These are phyloP conservation scores for Excoecaria cochinchinensis DNA, from an alignment of 345 rosid species.

Conservation along the genomic window DNA sequence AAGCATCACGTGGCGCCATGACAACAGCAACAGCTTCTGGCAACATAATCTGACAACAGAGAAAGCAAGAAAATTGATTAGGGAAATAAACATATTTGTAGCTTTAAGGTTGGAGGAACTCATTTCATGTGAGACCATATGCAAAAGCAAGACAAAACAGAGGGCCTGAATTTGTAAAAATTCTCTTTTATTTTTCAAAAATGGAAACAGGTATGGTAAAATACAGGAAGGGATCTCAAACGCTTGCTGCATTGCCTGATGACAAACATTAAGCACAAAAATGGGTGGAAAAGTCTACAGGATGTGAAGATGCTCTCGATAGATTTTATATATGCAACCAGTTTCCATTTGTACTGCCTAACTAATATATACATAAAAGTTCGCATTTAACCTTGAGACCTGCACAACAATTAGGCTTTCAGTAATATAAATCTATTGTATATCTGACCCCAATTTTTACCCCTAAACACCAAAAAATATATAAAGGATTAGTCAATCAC, in stretches of 20 bases:
- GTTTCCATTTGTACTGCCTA: not conserved
- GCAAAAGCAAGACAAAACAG: not conserved
- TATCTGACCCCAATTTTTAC: not conserved
- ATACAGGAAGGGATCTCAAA: not conserved
- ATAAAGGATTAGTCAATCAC: conserved; percentile 32
- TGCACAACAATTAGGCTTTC: not conserved
- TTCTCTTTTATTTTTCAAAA: not conserved
- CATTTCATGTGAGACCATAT: not conserved
- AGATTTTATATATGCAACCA: not conserved
- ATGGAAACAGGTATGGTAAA: not conserved
- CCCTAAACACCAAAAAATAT: not conserved
- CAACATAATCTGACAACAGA: conserved; percentile 71
- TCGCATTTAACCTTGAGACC: not conserved
- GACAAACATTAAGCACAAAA: not conserved
- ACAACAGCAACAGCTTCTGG: conserved; percentile 99
- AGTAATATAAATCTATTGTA: not conserved
- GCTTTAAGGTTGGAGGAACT: not conserved
- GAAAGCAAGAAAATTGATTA: conserved; percentile 3
- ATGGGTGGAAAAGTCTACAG: not conserved
- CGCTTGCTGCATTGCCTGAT: not conserved
- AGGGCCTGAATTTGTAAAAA: no score
- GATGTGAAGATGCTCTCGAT: not conserved
- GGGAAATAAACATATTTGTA: not conserved
- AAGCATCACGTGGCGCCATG: conserved; percentile 84
- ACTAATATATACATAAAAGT: not conserved